Base-by-base conservation (phyloP, 2,329 filamentous ascomycete species). In the Didymella pinodella region DNA sequence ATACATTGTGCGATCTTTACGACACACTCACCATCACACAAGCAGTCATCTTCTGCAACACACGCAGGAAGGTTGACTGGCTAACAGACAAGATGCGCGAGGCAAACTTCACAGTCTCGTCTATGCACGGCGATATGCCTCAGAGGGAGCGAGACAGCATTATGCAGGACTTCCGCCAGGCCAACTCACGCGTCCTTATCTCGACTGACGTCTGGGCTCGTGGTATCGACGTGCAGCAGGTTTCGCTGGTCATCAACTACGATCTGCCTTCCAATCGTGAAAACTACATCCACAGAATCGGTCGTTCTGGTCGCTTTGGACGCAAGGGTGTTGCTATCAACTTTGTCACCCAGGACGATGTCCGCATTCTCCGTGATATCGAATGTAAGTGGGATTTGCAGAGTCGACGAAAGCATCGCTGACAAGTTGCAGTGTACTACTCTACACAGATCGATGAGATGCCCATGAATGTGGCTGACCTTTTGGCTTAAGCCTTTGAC, bases 11-110 rank as follows among this genome's bases (percentile, higher is more conserved):
- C 79, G 95, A 99, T 81, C 89, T 99, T 57, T 99, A 99, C 85
- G 95, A 99, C 78, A 98, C 95, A 12, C 86, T 99, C 44, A 99
- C 95, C 54, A 98, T 99, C 75, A 98, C 95, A 16, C 95, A 98
- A 82, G 95, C 95, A 45, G 95, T 99, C 77, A 99, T 99, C 77
- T 99, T 99, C 85, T 99, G 95, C 86, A 99, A 99, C 81, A 99
- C 95, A 7, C 90, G 95, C 67, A 88, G 95, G 79, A 99, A 99
- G 90, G 95, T 99, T 52, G 95, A 99, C 79, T 99, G 95, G 95
- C 83, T 99, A 60, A 98, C 95, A 4, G 95, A 99, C 82, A 99
- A 99, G 85, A 97, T 99, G 92, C 91, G 93, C 65, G 95, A 97
- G 78, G 92, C 93, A 71, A 97, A 99, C 82, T 99, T 99, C 79